A percentile compares a stretch with the other conserved stretches of the same genome.
phyloP scores from a whole-genome alignment of 805 yeast genomes.

The Candida pseudofarinosa region DNA sequence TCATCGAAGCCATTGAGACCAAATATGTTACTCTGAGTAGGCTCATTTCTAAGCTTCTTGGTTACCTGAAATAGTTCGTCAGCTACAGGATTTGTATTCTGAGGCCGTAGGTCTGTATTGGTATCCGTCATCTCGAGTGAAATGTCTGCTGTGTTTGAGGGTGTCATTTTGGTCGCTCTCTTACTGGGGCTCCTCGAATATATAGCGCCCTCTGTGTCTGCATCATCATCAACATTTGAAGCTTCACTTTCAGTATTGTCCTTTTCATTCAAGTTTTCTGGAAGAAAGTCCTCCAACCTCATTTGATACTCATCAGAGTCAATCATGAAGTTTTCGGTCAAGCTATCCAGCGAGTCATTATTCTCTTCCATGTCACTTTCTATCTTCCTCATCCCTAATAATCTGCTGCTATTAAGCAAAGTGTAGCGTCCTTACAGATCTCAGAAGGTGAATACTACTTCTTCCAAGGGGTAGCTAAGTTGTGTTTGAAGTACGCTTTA shows the following conservation, averaged over 20 bases:
- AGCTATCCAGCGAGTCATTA: slow-evolving; percentile 3
- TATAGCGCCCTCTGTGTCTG: neutral
- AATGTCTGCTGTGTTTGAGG: neutral
- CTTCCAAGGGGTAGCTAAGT: neutral
- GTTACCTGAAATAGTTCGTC: slow-evolving; percentile 33
- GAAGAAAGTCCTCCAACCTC: slow-evolving; percentile 15
- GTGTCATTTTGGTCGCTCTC: neutral
- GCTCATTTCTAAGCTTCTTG: slow-evolving; percentile 12
- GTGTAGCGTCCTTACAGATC: neutral
- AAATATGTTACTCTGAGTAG: slow-evolving; percentile 4
- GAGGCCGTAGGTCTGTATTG: slow-evolving; percentile 8
- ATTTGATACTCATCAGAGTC: slow-evolving; percentile 17
- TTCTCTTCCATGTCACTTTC: neutral
- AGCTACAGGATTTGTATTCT: slow-evolving; percentile 13
- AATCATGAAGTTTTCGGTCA: slow-evolving; percentile 3
- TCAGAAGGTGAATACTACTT: neutral
- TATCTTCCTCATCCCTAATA: neutral
- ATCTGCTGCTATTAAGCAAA: slow-evolving; percentile 1
- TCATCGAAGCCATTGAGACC: slow-evolving; percentile 10
- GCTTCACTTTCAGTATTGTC: neutral
- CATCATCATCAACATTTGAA: neutral
- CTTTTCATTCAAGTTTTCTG: slow-evolving; percentile 1
- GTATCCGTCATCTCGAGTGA: slow-evolving; percentile 2
- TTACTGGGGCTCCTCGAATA: slow-evolving; percentile 3
- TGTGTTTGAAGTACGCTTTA: neutral